A percentile compares a stretch with the other conserved stretches of the same genome.
These are phyloP conservation scores for Cladosporium sp. DNA, from an alignment of 2,329 filamentous ascomycete genomes.

Conservation along the genomic window DNA sequence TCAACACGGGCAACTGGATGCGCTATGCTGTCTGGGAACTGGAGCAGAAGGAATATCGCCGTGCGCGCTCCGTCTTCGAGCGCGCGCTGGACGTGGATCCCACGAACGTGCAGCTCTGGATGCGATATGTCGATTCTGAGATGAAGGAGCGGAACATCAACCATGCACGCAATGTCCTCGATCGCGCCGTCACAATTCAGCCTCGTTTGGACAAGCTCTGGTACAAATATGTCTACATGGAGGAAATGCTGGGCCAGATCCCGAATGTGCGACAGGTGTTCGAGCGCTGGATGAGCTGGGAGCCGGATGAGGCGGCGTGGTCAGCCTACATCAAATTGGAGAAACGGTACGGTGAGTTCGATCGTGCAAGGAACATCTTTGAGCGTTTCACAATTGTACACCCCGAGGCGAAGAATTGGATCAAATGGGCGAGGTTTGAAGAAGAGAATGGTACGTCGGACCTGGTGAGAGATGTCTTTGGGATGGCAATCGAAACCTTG, in stretches of 20 bases:
- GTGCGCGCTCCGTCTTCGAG: conserved; percentile 91
- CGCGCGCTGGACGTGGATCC: conserved; percentile 87
- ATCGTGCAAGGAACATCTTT: conserved; percentile 83
- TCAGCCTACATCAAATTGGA: conserved; percentile 94
- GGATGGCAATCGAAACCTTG: conserved; percentile 78
- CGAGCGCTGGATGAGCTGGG: conserved; percentile 98
- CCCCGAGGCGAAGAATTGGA: conserved; percentile 93
- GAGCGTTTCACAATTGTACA: conserved; percentile 87
- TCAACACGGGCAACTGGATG: conserved; percentile 99
- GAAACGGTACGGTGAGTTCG: conserved; percentile 89
- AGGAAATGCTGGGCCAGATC: conserved; percentile 94
- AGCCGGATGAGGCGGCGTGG: conserved; percentile 95
- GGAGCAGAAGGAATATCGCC: conserved; percentile 94
- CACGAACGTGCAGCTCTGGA: conserved; percentile 82
- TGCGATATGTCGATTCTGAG: conserved; percentile 91
- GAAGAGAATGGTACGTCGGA: conserved; percentile 93
- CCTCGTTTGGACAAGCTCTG: conserved; percentile 93
- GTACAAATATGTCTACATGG: conserved; percentile 99
- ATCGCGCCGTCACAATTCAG: conserved; percentile 88
- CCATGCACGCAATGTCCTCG: conserved; percentile 89
- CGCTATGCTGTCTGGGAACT: conserved; percentile 96
- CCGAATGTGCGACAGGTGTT: conserved; percentile 90
- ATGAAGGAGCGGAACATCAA: conserved; percentile 97
- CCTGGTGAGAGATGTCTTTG: conserved; percentile 86
- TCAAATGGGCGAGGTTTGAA: conserved; percentile 97